These are phyloP conservation scores for Neoarthrinium moseri DNA, from an alignment of 2,329 filamentous ascomycete species.

Conservation along the genomic window DNA sequence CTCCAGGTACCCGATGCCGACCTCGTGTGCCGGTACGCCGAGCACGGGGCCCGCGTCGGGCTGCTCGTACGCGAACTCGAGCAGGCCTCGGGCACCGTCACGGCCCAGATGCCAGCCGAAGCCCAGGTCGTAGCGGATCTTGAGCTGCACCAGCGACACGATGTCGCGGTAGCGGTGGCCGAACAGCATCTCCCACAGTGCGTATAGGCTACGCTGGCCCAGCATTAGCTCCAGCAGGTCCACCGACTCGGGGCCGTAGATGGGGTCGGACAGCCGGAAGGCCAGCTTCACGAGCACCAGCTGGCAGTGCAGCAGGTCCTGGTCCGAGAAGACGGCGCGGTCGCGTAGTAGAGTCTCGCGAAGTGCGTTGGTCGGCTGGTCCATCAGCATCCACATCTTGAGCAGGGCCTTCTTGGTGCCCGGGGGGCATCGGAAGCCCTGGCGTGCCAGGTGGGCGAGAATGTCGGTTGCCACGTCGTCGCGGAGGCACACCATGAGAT, in stretches of 20 bases:
- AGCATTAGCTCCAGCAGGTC: slow-evolving; percentile 57
- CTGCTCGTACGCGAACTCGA: slow-evolving; percentile 10
- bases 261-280: slow-evolving; percentile 66
- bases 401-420: slow-evolving; percentile 48
- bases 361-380: slow-evolving; percentile 55
- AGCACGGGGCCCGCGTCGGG: slow-evolving; percentile 30
- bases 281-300: slow-evolving; percentile 71
- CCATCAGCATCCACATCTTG: slow-evolving; percentile 74
- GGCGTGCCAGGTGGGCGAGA: slow-evolving; percentile 55
- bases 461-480: slow-evolving; percentile 60
- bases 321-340: slow-evolving; percentile 51
- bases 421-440: slow-evolving; percentile 55
- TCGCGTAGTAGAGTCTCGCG: slow-evolving; percentile 57
- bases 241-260: slow-evolving; percentile 49
- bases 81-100: slow-evolving; percentile 10
- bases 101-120: slow-evolving; percentile 23
- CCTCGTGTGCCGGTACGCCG: slow-evolving; percentile 48
- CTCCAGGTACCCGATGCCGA: slow-evolving; percentile 54
- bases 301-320: slow-evolving; percentile 60
- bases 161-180: slow-evolving; percentile 48
- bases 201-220: slow-evolving; percentile 53
- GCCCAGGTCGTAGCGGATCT: slow-evolving; percentile 55
- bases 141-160: slow-evolving; percentile 54
- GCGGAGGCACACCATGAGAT: slow-evolving; percentile 63
- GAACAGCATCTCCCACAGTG: slow-evolving; percentile 61